Percentiles rank a stretch among this genome's conserved stretches.
These are phyloP conservation scores for Chalaropsis ovoidea DNA, from an alignment of 2,329 filamentous ascomycete species.

Conservation along the genomic window DNA sequence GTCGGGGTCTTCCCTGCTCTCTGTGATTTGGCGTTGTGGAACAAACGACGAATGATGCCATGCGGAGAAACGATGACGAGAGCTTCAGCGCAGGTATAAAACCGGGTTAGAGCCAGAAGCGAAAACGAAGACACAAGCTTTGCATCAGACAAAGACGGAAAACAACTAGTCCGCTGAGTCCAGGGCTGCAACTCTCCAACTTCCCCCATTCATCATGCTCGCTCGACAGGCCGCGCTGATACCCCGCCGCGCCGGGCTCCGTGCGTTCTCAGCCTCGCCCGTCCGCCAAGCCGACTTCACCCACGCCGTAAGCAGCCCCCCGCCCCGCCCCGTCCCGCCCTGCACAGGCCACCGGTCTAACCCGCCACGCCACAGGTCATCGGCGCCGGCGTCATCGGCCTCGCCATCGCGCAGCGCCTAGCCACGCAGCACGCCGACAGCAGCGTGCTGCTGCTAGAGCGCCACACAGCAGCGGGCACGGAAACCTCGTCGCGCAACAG, in stretches of 20 bases:
- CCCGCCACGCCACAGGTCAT: slow-evolving; percentile 37
- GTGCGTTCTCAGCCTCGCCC: slow-evolving; percentile 34
- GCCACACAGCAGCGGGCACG: slow-evolving; percentile 62
- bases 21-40: neutral
- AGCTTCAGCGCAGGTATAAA: neutral
- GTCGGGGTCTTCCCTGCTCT: neutral
- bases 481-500: slow-evolving; percentile 81
- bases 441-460: slow-evolving; percentile 69
- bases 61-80: neutral
- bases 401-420: slow-evolving; percentile 66
- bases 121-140: neutral
- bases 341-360: neutral
- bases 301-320: slow-evolving; percentile 36
- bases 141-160: too few relatives aligned
- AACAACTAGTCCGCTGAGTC: too few relatives aligned
- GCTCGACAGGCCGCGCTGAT: neutral
- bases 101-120: too few relatives aligned
- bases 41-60: neutral
- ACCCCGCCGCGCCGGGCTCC: neutral
- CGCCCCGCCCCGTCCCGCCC: neutral
- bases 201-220: neutral
- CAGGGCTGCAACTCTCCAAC: too few relatives aligned
- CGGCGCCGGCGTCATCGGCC: slow-evolving; percentile 59
- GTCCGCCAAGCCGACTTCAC: slow-evolving; percentile 36
- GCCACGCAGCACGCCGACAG: slow-evolving; percentile 48